phyloP scores from a whole-genome alignment of 805 yeast genomes.

The Yarrowia sp. region DNA sequence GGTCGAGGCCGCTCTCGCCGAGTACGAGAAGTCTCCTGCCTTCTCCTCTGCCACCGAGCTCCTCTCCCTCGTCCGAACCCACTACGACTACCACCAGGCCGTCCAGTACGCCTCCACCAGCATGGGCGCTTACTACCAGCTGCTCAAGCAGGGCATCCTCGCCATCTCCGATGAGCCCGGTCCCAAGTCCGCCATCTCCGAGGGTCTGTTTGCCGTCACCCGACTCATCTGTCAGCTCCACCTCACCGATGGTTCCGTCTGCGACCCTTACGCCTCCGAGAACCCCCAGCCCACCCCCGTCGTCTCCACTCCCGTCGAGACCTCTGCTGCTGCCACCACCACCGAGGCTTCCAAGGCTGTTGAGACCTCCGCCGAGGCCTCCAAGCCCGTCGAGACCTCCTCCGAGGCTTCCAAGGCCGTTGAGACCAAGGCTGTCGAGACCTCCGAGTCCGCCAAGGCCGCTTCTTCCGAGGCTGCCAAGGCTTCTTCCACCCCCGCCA shows the following conservation, averaged over 20 bases:
- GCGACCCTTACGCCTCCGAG: slow-evolving; percentile 2
- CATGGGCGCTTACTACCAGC: not conserved
- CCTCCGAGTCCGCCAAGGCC: not conserved
- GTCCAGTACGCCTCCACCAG: not conserved
- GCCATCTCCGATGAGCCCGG: not conserved
- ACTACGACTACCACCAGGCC: slow-evolving; percentile 16
- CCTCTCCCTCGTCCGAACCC: slow-evolving; percentile 7
- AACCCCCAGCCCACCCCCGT: not conserved
- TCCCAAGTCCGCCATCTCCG: not conserved
- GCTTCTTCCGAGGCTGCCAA: not conserved
- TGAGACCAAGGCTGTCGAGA: not conserved
- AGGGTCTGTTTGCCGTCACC: slow-evolving; percentile 22
- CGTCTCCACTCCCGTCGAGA: not conserved
- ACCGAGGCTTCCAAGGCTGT: not conserved
- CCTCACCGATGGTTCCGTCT: slow-evolving; percentile 10
- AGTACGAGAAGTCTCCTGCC: not conserved
- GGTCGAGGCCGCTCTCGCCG: not conserved
- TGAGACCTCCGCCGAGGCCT: not conserved
- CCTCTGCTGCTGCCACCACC: not conserved
- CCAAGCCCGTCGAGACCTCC: not conserved
- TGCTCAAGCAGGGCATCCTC: not conserved
- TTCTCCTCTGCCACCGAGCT: not conserved
- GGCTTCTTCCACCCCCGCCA: not conserved
- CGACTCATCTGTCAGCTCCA: slow-evolving; percentile 5
- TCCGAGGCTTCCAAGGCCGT: not conserved